Evolutionary conservation across 2,329 filamentous ascomycete species (phyloP), one percentile per base, ranked within the genome.

Genomic region (Plectosphaerella plurivora): DNA sequence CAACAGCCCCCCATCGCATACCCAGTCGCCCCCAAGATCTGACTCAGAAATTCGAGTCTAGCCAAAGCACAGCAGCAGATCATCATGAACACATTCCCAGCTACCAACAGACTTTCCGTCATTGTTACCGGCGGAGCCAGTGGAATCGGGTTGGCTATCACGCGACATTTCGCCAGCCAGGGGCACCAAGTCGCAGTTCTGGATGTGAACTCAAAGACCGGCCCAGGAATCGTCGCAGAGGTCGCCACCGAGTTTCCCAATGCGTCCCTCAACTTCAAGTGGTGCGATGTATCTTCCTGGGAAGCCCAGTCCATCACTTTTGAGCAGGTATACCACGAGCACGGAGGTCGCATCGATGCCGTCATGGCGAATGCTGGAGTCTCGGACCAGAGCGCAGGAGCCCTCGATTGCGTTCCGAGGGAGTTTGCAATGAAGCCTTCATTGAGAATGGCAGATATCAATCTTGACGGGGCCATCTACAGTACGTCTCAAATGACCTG

Each of bases 231-330:
- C 1, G 63, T 59, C 0, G 56, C 60, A 7, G 56, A 61, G 18
- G 48, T 69, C 4, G 54, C 61, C 3, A 35, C 60, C 10, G 61
- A 67, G 37, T 60, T 60, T 45, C 63, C 66, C 2, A 16, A 54
- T 12, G 56, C 60, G 4, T 53, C 20, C 0, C 55, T 69, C 4
- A 54, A 52, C 15, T 74, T 72, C 57, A 55, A 62, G 41, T 55
- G 58, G 46, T 69, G 66, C 56, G 67, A 74, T 49, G 63, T 74
- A 7, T 61, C 68, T 0, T 68, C 65, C 4, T 74, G 72, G 61
- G 56, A 60, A 5, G 60, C 57, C n/a, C 67, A 68, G 50, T 61
- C 67, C 1, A 56, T 60, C 2, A 57, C 53, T 0, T 71, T 66
- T 18, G 37, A 22, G 14, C 20, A 20, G 9, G 48, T 50, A n/a